phyloP scores from a whole-genome alignment of 495 filamentous ascomycete genomes.

The Penicillium coffeae region DNA sequence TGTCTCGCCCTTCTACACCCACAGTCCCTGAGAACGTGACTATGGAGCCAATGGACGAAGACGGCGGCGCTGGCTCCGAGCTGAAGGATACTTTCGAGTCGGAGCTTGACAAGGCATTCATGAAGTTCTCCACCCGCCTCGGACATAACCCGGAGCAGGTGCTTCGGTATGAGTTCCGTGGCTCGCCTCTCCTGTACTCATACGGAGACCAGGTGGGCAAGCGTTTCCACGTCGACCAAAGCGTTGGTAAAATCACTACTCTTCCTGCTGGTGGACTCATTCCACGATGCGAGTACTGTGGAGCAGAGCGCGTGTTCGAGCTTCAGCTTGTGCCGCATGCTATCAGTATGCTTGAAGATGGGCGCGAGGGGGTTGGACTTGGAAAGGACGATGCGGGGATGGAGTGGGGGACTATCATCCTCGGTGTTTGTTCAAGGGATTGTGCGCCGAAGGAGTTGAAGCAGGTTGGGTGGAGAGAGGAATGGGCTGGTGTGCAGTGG shows the following conservation, averaged over 20 bases:
- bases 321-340: constrained; percentile 87
- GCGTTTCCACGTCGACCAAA: constrained; percentile 44
- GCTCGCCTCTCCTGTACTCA: constrained; percentile 75
- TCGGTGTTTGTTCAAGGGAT: constrained; percentile 76
- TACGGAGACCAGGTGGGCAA: constrained; percentile 71
- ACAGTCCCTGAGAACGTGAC: constrained; percentile 46
- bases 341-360: constrained; percentile 82
- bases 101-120: constrained; percentile 80
- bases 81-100: constrained; percentile 83
- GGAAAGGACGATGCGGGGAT: constrained; percentile 68
- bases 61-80: constrained; percentile 52
- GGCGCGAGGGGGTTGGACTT: constrained; percentile 59
- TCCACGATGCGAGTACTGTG: constrained; percentile 75
- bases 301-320: constrained; percentile 75
- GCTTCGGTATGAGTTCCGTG: constrained; percentile 85
- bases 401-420: constrained; percentile 96
- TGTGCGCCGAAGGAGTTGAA: constrained; percentile 55
- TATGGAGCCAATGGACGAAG: constrained; percentile 55
- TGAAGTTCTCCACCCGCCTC: constrained; percentile 80
- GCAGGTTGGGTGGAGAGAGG: constrained; percentile 71
- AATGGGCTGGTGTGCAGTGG: constrained; percentile 98
- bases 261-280: constrained; percentile 40
- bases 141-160: constrained; percentile 92
- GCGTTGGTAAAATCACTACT: constrained; percentile 24
- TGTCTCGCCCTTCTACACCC: constrained; percentile 49